Conservation (phyloP, 805 yeast species). For the Schizosaccharomyces lindneri region DNA sequence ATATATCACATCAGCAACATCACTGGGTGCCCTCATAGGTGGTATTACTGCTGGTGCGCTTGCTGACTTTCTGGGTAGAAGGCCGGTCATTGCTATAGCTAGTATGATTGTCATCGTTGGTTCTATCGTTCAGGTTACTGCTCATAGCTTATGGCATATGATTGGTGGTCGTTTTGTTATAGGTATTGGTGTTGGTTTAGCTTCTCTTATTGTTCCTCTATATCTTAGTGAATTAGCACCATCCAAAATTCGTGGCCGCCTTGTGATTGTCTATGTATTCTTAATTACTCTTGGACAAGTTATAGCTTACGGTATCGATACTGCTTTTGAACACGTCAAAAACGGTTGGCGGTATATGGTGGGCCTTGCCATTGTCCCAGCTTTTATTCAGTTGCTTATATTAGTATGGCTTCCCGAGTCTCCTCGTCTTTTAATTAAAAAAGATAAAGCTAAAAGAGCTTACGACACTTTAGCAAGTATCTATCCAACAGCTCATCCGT, state of each 20-base stretch:
- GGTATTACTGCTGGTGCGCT: conserved; percentile 53
- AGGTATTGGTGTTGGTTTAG: conserved; percentile 94
- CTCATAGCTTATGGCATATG: conserved; percentile 74
- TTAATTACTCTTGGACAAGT: conserved; percentile 90
- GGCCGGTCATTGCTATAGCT: conserved; percentile 59
- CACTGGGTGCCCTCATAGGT: conserved; percentile 73
- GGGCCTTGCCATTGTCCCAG: conserved; percentile 74
- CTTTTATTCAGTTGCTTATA: conserved; percentile 46
- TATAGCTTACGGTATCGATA: conserved; percentile 81
- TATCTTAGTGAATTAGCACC: conserved; percentile 87
- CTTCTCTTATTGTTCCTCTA: conserved; percentile 81
- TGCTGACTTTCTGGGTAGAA: conserved; percentile 71
- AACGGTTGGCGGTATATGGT: conserved; percentile 89
- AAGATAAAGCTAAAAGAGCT: conserved; percentile 41
- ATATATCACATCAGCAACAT: conserved; percentile 79
- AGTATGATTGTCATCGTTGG: conserved; percentile 66
- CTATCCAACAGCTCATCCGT: conserved; percentile 15
- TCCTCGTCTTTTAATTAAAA: conserved; percentile 67
- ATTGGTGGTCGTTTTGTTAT: conserved; percentile 70
- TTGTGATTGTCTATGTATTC: conserved; percentile 66
- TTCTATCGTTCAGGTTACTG: conserved; percentile 58
- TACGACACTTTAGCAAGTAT: conserved; percentile 35
- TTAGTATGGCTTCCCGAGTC: conserved; percentile 85
- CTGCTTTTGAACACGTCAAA: conserved; percentile 44
- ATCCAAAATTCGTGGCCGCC: conserved; percentile 56